Evolutionary conservation across 768 basidiomycete species (phyloP).

Genomic region (Tulasnella sp.): DNA sequence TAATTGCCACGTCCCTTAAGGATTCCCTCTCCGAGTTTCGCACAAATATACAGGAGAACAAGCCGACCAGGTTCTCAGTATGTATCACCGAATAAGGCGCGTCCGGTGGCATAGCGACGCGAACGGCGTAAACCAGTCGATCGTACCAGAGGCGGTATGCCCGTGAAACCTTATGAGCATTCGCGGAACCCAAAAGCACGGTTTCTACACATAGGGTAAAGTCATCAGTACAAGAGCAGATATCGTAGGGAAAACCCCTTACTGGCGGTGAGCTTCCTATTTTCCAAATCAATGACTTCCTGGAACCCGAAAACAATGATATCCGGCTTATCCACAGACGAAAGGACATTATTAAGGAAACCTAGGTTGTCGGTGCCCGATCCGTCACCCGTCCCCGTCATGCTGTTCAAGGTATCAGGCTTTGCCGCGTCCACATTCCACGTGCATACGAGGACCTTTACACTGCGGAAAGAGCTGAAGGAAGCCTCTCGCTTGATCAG

Average conservation of each 20-base stretch:
- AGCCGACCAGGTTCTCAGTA: constrained; percentile 80
- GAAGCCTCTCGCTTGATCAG: constrained; percentile 58
- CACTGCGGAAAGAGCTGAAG: constrained; percentile 66
- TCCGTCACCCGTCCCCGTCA: constrained; percentile 23
- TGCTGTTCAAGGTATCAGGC: constrained; percentile 48
- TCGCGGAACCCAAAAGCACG: constrained; percentile 49
- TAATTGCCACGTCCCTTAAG: constrained; percentile 59
- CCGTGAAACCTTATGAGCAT: constrained; percentile 71
- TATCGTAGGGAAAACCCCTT: constrained; percentile 18
- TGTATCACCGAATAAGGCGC: constrained; percentile 68
- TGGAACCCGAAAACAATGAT: constrained; percentile 92
- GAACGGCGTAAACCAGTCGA: constrained; percentile 56
- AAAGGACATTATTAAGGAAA: constrained; percentile 69
- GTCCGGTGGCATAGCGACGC: constrained; percentile 57
- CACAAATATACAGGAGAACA: constrained; percentile 67
- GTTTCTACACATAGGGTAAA: constrained; percentile 43
- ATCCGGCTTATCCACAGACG: constrained; percentile 63
- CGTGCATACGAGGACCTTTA: constrained; percentile 67
- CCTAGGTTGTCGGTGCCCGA: constrained; percentile 58
- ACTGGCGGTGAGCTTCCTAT: constrained; percentile 76
- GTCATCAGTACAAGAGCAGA: background rate
- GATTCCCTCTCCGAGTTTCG: constrained; percentile 48
- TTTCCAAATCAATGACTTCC: constrained; percentile 92
- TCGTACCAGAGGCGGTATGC: constrained; percentile 88
- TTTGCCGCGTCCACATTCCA: constrained; percentile 91